phyloP scores from a whole-genome alignment of 2,329 filamentous ascomycete genomes.

The Cladophialophora bantiana region DNA sequence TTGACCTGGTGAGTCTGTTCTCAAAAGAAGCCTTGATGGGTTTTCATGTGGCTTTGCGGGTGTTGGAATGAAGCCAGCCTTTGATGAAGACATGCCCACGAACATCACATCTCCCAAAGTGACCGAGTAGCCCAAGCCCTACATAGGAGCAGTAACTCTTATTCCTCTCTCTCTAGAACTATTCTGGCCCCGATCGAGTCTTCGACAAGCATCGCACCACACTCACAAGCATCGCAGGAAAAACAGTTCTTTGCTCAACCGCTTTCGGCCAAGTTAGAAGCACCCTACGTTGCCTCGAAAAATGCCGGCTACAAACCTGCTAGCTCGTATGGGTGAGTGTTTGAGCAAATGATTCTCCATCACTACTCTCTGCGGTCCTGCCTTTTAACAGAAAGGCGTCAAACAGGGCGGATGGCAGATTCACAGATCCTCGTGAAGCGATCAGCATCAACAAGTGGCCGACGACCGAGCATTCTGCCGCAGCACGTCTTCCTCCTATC shows the following conservation, averaged over 20 bases:
- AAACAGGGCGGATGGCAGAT: slow-evolving; percentile 22
- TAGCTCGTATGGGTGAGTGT: slow-evolving; percentile 24
- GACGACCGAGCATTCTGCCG: slow-evolving; percentile 12
- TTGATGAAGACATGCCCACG: no score
- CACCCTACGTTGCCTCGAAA: slow-evolving; percentile 27
- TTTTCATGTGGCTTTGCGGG: background rate
- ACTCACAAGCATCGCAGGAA: slow-evolving; percentile 14
- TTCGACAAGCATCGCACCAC: background rate
- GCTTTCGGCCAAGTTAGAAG: slow-evolving; percentile 18
- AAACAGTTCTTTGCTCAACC: slow-evolving; percentile 24
- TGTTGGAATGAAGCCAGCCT: no score
- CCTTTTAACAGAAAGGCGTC: background rate
- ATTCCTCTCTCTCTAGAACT: no score
- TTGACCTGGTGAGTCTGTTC: slow-evolving; percentile 56
- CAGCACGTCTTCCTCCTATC: slow-evolving; percentile 20
- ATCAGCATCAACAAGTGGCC: slow-evolving; percentile 35
- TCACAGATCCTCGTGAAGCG: slow-evolving; percentile 31
- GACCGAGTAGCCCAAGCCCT: no score
- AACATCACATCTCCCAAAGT: no score
- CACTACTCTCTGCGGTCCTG: background rate
- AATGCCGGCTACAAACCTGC: slow-evolving; percentile 32
- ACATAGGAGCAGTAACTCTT: no score
- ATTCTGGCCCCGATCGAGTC: no score
- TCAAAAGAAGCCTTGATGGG: background rate
- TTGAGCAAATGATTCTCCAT: background rate